Percentiles rank a stretch among this genome's conserved stretches.
These are phyloP conservation scores for Mycena sp. DNA, from an alignment of 1,284 basidiomycete species.

Conservation along the genomic window DNA sequence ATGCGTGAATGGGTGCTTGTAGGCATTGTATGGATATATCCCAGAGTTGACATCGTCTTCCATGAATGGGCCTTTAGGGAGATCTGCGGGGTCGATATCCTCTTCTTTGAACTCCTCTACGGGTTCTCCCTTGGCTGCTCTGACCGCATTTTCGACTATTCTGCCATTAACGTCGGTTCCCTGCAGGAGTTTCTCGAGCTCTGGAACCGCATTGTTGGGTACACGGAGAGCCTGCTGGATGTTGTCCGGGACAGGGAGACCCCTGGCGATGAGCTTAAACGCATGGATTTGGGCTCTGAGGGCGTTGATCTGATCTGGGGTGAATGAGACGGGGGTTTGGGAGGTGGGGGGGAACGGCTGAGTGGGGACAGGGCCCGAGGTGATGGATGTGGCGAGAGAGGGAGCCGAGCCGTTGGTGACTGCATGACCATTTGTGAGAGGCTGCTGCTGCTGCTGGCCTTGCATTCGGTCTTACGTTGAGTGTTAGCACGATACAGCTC, in stretches of 20 bases:
- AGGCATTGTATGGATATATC: constrained; percentile 98
- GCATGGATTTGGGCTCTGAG: constrained; percentile 92
- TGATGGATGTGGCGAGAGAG: constrained; percentile 36
- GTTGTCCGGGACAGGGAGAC: constrained; percentile 82
- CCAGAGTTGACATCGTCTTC: constrained; percentile 85
- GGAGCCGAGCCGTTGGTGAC: constrained; percentile 49
- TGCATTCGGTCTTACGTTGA: constrained; percentile 41
- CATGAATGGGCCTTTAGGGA: constrained; percentile 75
- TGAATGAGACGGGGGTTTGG: constrained; percentile 81
- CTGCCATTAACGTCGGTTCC: constrained; percentile 67
- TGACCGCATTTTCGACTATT: constrained; percentile 82
- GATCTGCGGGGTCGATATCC: constrained; percentile 56
- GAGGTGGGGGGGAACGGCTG: constrained; percentile 49
- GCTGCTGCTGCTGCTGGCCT: constrained; percentile 40
- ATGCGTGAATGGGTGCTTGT: constrained; percentile 84
- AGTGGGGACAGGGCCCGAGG: constrained; percentile 47
- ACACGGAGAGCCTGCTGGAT: constrained; percentile 83
- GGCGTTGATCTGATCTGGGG: constrained; percentile 84
- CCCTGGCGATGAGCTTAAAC: constrained; percentile 85
- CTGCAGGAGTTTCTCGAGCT: constrained; percentile 72
- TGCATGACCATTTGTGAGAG: constrained; percentile 54
- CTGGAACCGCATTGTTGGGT: constrained; percentile 64
- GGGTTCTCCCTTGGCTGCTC: constrained; percentile 72
- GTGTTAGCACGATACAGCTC: constrained; percentile 9
- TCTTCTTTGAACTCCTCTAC: constrained; percentile 58